Evolutionary conservation across 2,329 filamentous ascomycete genomes (phyloP).

Genomic region (Calonectria hongkongensis): DNA sequence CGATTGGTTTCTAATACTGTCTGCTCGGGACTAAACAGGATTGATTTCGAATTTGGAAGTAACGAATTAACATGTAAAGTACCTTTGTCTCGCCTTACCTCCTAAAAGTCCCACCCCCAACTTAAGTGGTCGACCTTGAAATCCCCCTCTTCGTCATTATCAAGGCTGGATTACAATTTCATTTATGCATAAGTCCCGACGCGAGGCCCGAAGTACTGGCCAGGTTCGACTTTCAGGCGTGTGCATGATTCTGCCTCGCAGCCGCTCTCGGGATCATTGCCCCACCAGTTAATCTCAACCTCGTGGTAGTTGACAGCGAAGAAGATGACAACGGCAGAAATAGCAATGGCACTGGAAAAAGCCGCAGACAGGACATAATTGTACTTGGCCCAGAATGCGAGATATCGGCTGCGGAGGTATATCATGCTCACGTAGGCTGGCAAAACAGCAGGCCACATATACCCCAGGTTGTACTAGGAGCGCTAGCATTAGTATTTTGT

Average conservation of each 20-base stretch:
- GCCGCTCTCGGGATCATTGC: conserved; percentile 59
- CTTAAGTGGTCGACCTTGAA: background rate
- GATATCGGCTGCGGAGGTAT: conserved; percentile 65
- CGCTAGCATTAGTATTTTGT: background rate
- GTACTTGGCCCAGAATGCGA: conserved; percentile 70
- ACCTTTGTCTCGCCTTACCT: too few species aligned
- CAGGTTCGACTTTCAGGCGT: conserved; percentile 50
- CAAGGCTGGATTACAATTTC: background rate
- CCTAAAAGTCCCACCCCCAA: background rate
- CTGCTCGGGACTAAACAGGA: too few species aligned
- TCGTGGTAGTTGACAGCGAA: conserved; percentile 66
- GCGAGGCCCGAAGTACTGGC: conserved; percentile 56
- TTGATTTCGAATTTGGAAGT: too few species aligned
- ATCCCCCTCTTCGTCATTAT: background rate
- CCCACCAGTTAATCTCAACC: conserved; percentile 66
- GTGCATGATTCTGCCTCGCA: conserved; percentile 54
- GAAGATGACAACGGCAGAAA: conserved; percentile 69
- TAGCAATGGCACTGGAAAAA: conserved; percentile 66
- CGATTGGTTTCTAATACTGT: background rate
- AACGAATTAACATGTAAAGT: too few species aligned
- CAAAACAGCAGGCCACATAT: conserved; percentile 67
- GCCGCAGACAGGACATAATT: conserved; percentile 70
- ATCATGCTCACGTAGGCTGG: conserved; percentile 69
- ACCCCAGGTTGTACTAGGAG: conserved; percentile 64
- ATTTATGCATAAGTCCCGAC: conserved; percentile 43